Evolutionary conservation across 331 rosid genomes (phyloP).

Genomic region (Dryas integrifolia): DNA sequence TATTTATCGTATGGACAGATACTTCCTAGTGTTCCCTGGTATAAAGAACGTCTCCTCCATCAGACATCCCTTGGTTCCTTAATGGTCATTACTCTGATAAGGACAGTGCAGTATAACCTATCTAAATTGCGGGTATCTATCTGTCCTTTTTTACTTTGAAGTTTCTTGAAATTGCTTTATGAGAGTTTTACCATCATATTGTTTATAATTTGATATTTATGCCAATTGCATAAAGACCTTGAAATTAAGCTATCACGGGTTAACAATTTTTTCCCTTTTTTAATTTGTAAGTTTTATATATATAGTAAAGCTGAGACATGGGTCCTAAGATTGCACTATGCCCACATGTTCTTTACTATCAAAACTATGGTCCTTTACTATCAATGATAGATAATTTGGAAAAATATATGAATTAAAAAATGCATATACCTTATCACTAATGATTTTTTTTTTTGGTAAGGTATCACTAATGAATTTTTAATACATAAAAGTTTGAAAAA

Average conservation of each 20-base stretch:
- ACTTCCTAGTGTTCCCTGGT: conserved; percentile 87
- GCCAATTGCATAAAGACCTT: not conserved
- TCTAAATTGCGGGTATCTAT: conserved; percentile 85
- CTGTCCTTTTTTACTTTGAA: not conserved
- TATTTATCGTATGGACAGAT: conserved; percentile 50
- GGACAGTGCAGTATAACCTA: conserved; percentile 93
- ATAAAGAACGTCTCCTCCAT: conserved; percentile 96
- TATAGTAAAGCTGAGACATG: too few species aligned
- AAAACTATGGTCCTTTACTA: too few species aligned
- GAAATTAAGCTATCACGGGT: not conserved
- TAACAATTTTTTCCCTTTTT: too few species aligned
- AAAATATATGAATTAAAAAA: too few species aligned
- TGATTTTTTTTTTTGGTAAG: too few species aligned
- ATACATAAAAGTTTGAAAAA: too few species aligned
- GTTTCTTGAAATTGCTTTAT: not conserved
- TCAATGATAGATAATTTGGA: too few species aligned
- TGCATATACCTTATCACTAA: too few species aligned
- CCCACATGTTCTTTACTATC: too few species aligned
- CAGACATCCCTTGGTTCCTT: conserved; percentile 96
- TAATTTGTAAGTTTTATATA: too few species aligned
- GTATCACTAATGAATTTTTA: too few species aligned
- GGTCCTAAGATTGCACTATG: too few species aligned
- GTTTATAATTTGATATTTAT: not conserved
- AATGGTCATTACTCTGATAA: conserved; percentile 86
- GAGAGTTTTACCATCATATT: conserved; percentile 3